Conservation (phyloP, 2,329 filamentous ascomycete genomes). For the Colletotrichum sp. region DNA sequence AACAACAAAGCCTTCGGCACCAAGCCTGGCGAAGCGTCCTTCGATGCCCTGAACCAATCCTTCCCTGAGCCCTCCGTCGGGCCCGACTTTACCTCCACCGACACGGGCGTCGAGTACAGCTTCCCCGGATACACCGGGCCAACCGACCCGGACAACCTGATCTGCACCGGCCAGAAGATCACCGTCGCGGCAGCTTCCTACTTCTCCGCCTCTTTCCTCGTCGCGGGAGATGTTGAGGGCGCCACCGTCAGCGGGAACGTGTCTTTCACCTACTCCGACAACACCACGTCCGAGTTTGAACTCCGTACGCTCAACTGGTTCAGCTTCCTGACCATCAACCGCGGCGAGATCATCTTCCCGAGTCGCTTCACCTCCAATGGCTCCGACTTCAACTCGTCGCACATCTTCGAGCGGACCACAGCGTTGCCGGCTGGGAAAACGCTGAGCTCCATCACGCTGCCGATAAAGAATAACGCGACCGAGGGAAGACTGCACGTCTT, state of each 20-base stretch:
- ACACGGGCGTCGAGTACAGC: constrained; percentile 44
- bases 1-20: constrained; percentile 54
- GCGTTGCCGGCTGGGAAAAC: constrained; percentile 40
- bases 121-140: constrained; percentile 43
- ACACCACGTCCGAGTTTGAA: constrained; percentile 41
- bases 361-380: constrained; percentile 42
- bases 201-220: constrained; percentile 47
- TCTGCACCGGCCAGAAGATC: constrained; percentile 45
- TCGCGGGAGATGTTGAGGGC: constrained; percentile 43
- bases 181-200: constrained; percentile 33
- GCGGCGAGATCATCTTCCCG: constrained; percentile 50
- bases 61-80: constrained; percentile 39
- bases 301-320: constrained; percentile 49
- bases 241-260: constrained; percentile 43
- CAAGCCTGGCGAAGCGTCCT: constrained; percentile 48
- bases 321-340: constrained; percentile 47
- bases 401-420: constrained; percentile 50
- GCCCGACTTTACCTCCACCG: constrained; percentile 40
- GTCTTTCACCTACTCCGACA: constrained; percentile 47
- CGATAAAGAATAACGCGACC: constrained; percentile 37
- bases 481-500: constrained; percentile 47
- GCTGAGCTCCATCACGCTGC: constrained; percentile 43
- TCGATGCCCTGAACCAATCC: constrained; percentile 45
- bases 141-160: constrained; percentile 46
- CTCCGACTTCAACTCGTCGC: constrained; percentile 45